Evolutionary conservation across 2,329 filamentous ascomycete genomes (phyloP), one percentile per base, ranked within the genome.

Genomic region (Diaporthe citrichinensis): DNA sequence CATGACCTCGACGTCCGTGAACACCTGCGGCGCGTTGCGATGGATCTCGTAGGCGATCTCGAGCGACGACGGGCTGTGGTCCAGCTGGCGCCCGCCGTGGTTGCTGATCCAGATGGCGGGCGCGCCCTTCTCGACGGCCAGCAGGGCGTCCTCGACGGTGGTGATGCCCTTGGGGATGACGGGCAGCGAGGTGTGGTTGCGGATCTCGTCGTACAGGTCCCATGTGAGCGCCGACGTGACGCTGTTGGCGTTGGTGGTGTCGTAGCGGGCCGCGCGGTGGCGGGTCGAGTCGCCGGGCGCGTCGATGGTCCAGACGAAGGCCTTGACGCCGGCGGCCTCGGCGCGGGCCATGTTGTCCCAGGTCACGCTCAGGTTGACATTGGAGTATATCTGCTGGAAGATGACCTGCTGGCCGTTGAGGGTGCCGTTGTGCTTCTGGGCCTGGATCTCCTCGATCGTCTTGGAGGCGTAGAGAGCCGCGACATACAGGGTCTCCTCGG

Each of bases 401-500:
- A 80, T 78, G 20, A 80, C 79, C 78, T 82, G 81, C 8, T 78
- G 79, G 2, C 80, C 81, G 77, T 82, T 82, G 14, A 79, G 77
- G 36, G 77, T 79, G 79, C 44, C 65, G 31, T 68, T 68, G 46
- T 53, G 65, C 65, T 68, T 68, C 65, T 68, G 65, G 0, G 79
- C 80, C 46, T 79, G 80, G 57, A 84, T 83, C 74, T 84, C 79
- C 74, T 84, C 83, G 51, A 84, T 83, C 3, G 82, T 79, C 79
- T 83, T 68, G 65, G 46, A 28, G 31, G 65, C 46, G 46, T 68
- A 68, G 23, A 68, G 65, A 15, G 83, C 81, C 39, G 81, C 83
- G 5, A 87, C 84, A 76, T 89, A 89, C 36, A 89, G 82, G 55
- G 89, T 86, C 65, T 86, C 81, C 49, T 84, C 85, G 15, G 82